These are phyloP conservation scores for Sclerotinia nivalis DNA, from an alignment of 2,329 filamentous ascomycete genomes.

Conservation along the genomic window DNA sequence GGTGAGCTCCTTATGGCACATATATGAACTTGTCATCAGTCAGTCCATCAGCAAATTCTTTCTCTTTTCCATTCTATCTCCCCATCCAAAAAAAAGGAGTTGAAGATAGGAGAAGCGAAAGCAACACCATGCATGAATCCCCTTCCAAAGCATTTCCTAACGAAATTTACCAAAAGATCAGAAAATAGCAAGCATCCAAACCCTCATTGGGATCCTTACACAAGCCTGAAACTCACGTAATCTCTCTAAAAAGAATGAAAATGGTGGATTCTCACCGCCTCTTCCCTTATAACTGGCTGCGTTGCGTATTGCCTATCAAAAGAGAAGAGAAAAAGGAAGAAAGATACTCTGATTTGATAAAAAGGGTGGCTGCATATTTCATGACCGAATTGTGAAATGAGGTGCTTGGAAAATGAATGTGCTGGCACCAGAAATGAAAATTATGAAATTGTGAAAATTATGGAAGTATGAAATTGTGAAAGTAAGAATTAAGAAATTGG, in stretches of 20 bases:
- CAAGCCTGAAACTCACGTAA: conserved; percentile 28
- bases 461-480: conserved; percentile 27
- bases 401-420: conserved; percentile 33
- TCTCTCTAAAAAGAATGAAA: conserved; percentile 10
- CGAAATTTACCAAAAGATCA: conserved; percentile 17
- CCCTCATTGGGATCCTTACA: conserved; percentile 30
- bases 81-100: not conserved
- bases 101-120: not conserved
- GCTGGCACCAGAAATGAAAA: conserved; percentile 35
- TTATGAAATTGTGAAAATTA: conserved; percentile 35
- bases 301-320: conserved; percentile 8
- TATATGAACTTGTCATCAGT: not conserved
- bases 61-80: too few species aligned
- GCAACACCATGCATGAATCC: not conserved
- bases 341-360: conserved; percentile 11
- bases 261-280: conserved; percentile 35
- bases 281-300: conserved; percentile 29
- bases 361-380: conserved; percentile 39
- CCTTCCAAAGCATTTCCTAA: not conserved
- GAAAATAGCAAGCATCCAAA: conserved; percentile 14
- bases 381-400: conserved; percentile 35
- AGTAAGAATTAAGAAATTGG: conserved; percentile 9
- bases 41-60: not conserved
- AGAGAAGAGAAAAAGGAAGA: conserved; percentile 1
- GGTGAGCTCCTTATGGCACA: not conserved